Percentiles rank a stretch among this genome's conserved stretches.
These are phyloP conservation scores for Secale cereale DNA, from an alignment of 176 grass and related monocot genomes.

Conservation along the genomic window DNA sequence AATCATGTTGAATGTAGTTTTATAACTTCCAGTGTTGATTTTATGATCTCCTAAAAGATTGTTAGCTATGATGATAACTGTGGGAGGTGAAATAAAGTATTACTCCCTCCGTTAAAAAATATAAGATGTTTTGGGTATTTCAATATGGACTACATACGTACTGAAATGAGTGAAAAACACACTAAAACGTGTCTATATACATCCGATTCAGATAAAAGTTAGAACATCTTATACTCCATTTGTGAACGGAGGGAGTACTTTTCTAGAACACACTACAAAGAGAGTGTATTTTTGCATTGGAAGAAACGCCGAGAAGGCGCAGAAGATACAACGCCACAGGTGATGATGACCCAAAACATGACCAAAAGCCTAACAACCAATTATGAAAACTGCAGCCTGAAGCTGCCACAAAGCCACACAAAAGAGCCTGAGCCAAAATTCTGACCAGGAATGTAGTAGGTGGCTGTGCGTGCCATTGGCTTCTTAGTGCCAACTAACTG, in stretches of 20 bases:
- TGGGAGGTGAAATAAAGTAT: slow-evolving; percentile 2
- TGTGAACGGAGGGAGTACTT: not conserved
- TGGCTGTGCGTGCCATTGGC: not conserved
- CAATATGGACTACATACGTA: too few relatives aligned
- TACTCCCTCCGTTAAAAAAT: too few relatives aligned
- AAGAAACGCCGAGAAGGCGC: not conserved
- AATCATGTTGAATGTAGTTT: not conserved
- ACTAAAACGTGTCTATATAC: too few relatives aligned
- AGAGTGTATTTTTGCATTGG: not conserved
- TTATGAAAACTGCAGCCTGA: not conserved
- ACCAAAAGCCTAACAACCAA: not conserved
- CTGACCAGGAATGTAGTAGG: not conserved
- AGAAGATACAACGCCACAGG: not conserved
- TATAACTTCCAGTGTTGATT: not conserved
- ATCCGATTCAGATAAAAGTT: too few relatives aligned
- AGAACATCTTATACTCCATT: too few relatives aligned
- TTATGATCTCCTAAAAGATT: not conserved
- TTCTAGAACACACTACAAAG: not conserved
- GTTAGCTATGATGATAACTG: not conserved
- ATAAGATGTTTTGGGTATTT: too few relatives aligned
- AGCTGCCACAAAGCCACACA: not conserved
- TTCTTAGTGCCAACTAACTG: not conserved
- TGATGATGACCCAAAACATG: not conserved
- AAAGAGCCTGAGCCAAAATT: not conserved
- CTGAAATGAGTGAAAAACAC: too few relatives aligned